Evolutionary conservation across 2,329 filamentous ascomycete species (phyloP), one percentile per base, ranked within the genome.

Genomic region (Calonectria honghensis): DNA sequence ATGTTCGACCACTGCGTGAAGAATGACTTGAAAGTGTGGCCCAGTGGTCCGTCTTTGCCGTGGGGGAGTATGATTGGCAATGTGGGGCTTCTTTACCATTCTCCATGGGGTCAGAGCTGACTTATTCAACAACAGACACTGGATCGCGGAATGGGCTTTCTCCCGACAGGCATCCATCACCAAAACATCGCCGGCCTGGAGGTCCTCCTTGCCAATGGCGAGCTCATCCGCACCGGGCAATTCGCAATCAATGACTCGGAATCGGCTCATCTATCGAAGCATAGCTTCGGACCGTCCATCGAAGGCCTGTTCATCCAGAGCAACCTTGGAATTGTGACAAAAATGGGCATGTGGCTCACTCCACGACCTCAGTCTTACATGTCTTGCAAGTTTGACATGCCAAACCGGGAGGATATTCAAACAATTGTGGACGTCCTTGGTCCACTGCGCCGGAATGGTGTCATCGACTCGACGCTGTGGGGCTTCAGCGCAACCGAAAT

Each of bases 241-340:
- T 52, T 52, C 16, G 50, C 50, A 13, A 52, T 52, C 50, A 52
- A 52, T 27, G 24, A 52, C 24, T 52, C 50, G 7, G 50, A 52
- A 31, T 52, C 50, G 27, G 50, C 50, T 52, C 50, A 52, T 31
- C 11, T 52, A 27, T 52, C 50, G 3, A 52, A 52, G n/a, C 50
- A 52, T 31, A 52, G 50, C 24, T 52, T 18, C 24, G 50, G 50
- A 6, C 50, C 50, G 18, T 52, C 50, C 16, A 52, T 52, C 24
- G 50, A 52, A 31, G 50, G 50, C 50, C 50, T 52, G 6, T 52
- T 52, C 6, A 52, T 52, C 24, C 50, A 52, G 50, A 52, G 50
- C 50, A 52, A 52, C 50, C 50, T 52, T 52, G 50, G 50, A 52
- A 52, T 52, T 52, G 50, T 52, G 24, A 52, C 50, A 31, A 52